Evolutionary conservation across 1,284 basidiomycete genomes (phyloP).

Genomic region (Trametes sp.): DNA sequence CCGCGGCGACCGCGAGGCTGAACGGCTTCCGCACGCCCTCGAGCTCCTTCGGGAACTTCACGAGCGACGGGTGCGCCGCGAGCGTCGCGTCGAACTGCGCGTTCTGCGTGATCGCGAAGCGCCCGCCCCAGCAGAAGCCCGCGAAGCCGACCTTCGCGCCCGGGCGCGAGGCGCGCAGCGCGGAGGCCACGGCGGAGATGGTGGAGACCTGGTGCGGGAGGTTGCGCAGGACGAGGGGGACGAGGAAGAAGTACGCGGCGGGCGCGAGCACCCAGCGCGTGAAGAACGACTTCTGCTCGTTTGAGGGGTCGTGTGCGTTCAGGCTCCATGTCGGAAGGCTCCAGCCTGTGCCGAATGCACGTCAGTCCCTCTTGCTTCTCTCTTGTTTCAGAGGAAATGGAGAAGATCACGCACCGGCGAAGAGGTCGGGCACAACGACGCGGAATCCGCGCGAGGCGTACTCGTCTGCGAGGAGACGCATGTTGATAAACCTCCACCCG

Average conservation of each 20-base stretch:
- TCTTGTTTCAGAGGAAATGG: too few relatives aligned
- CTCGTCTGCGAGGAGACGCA: constrained; percentile 37
- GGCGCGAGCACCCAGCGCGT: constrained; percentile 28
- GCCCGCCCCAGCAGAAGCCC: constrained; percentile 40
- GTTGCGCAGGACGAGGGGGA: constrained; percentile 35
- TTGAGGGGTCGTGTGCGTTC: constrained; percentile 20
- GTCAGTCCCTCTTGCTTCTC: too few relatives aligned
- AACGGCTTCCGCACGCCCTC: constrained; percentile 30
- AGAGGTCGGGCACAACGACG: constrained; percentile 35
- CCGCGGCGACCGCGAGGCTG: constrained; percentile 32
- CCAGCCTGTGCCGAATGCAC: constrained; percentile 19
- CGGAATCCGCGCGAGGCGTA: constrained; percentile 34
- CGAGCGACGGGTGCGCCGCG: constrained; percentile 36
- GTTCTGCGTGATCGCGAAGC: constrained; percentile 37
- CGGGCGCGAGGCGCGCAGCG: constrained; percentile 27
- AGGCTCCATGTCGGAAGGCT: constrained; percentile 34
- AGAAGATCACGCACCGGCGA: constrained; percentile 25
- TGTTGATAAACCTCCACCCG: constrained; percentile 36
- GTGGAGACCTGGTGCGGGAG: constrained; percentile 26
- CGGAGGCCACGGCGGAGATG: constrained; percentile 22
- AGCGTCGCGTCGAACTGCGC: constrained; percentile 33
- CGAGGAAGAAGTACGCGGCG: constrained; percentile 28
- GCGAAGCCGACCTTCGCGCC: constrained; percentile 32
- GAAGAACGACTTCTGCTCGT: constrained; percentile 23
- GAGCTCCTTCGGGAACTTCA: constrained; percentile 34